Base-by-base conservation (phyloP, 352 stramenopile species). In the Plasmopara viticola region DNA sequence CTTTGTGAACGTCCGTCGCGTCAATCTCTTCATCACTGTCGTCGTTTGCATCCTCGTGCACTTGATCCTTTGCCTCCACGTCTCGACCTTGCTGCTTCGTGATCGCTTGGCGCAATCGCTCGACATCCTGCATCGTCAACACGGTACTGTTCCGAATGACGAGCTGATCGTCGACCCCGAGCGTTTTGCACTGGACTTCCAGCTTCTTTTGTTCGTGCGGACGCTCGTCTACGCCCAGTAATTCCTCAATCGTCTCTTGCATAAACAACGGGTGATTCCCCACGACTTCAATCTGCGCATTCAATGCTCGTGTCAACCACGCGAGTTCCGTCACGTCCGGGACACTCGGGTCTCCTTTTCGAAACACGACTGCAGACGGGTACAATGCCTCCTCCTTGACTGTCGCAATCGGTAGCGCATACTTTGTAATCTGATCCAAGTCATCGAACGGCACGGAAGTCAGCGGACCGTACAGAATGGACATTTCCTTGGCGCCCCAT, bases 401-500 rank as follows among this genome's bases (percentile, higher is more conserved):
- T 17, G 62, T 78, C 2, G 65, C 75, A 48, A 90, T 62, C 10
- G 51, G 46, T 20, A 86, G 58, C 6, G 52, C 55, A 48, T 87
- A 67, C 57, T 78, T 86, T 50, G 73, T 74, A 41, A 93, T 73
- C 13, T 68, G 58, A 43, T 93, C 80, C 34, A 91, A 56, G 57
- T 93, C 83, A 33, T 93, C 76, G 48, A 93, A 93, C 9, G 83
- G 76, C 56, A 90, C 62, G 20, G 77, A 83, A 8, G 79, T 93
- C 40, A 78, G 53, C 0, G 64, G 60, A 8, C 80, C 80, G 25
- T 78, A 93, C 10, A 93, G 59, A 33, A 93, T 85, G 31, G 79
- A 90, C 57, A 93, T 84, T 53, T 93, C 83, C 60, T 88, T 90
- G 25, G 70, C 74, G 1, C 83, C 80, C 83, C 82, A 93, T 18